Conservation (phyloP, 2,329 filamentous ascomycete species). For the Trichoderma sp. region DNA sequence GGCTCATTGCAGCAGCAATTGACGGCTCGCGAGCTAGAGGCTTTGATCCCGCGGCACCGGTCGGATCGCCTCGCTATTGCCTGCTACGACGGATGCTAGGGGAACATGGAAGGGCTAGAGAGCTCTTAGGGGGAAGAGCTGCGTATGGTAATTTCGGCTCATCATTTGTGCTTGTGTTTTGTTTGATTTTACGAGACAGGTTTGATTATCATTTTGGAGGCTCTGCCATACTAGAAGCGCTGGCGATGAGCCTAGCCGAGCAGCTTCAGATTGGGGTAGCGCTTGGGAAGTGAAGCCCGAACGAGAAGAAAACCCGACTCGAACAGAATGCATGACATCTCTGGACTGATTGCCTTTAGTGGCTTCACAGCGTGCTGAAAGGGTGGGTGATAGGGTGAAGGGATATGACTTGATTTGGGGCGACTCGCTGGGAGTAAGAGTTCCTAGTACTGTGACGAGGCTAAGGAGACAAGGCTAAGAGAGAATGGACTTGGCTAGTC, state of each 20-base stretch:
- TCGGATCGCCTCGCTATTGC: slow-evolving; percentile 14
- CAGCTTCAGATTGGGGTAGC: background rate
- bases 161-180: background rate
- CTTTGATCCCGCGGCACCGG: slow-evolving; percentile 18
- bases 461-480: slow-evolving; percentile 1
- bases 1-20: slow-evolving; percentile 8
- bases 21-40: slow-evolving; percentile 7
- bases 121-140: background rate
- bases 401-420: background rate
- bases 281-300: background rate
- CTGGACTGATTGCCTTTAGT: background rate
- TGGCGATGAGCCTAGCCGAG: background rate
- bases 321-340: background rate
- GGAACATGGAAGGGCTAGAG: background rate
- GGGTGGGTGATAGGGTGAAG: background rate
- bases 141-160: background rate
- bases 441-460: background rate
- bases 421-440: background rate
- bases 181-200: background rate
- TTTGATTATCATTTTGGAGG: background rate
- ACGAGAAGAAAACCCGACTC: background rate
- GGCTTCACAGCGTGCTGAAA: background rate
- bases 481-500: background rate
- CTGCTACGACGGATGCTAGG: background rate
- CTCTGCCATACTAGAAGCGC: background rate